These are phyloP conservation scores for Aspergillus sclerotialis DNA, from an alignment of 2,329 filamentous ascomycete genomes.

Conservation along the genomic window DNA sequence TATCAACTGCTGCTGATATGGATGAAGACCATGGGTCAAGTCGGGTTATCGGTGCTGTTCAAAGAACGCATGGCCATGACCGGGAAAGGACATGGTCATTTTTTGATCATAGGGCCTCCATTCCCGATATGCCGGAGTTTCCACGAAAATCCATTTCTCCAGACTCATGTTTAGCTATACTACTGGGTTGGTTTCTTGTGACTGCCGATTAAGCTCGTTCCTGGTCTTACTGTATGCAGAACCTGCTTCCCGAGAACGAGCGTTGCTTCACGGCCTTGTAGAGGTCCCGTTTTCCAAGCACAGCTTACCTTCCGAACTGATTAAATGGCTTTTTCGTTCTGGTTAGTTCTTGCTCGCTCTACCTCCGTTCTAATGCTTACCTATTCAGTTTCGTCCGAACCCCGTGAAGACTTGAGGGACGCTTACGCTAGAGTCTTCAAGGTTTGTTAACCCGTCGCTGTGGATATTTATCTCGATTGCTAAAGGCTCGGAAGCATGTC, in stretches of 20 bases:
- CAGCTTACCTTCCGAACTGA: slow-evolving; percentile 55
- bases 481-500: slow-evolving; percentile 15
- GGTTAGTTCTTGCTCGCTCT: slow-evolving; percentile 17
- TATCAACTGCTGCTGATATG: slow-evolving; percentile 36
- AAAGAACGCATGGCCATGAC: slow-evolving; percentile 54
- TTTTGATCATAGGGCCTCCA: slow-evolving; percentile 35
- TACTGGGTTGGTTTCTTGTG: slow-evolving; percentile 24
- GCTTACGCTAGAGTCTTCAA: slow-evolving; percentile 55
- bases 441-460: slow-evolving; percentile 27
- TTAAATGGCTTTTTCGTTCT: slow-evolving; percentile 54
- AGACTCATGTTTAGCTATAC: slow-evolving; percentile 20
- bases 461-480: neutral
- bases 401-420: slow-evolving; percentile 48
- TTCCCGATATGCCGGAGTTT: slow-evolving; percentile 22
- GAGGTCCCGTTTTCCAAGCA: slow-evolving; percentile 45
- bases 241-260: slow-evolving; percentile 47
- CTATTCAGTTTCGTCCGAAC: slow-evolving; percentile 45
- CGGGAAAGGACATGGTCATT: slow-evolving; percentile 51
- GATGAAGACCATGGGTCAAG: slow-evolving; percentile 37
- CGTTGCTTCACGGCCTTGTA: slow-evolving; percentile 57
- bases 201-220: neutral
- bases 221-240: slow-evolving; percentile 23
- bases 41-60: slow-evolving; percentile 51
- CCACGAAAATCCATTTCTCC: slow-evolving; percentile 25
- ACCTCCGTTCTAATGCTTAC: slow-evolving; percentile 5